Percentiles rank a stretch among this genome's conserved stretches.
phyloP scores from a whole-genome alignment of 2,329 filamentous ascomycete genomes.

The Botrytis medusae region DNA sequence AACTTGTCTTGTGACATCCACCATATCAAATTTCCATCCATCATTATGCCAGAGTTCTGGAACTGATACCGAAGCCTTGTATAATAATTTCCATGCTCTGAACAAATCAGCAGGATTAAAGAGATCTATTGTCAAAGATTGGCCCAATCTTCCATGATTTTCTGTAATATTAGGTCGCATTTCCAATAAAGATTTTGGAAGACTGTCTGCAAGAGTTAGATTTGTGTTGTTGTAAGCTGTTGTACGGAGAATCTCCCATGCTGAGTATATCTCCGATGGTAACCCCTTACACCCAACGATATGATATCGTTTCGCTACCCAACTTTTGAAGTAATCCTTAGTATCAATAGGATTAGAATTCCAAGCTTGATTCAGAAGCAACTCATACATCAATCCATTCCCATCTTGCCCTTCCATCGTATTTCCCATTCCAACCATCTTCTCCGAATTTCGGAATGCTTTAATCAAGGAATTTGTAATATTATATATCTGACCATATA shows the following conservation, averaged over 20 bases:
- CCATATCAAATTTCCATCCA: slow-evolving; percentile 6
- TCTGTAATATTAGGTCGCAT: not conserved
- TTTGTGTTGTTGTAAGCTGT: slow-evolving; percentile 11
- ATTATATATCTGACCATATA: slow-evolving; percentile 52
- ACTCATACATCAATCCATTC: slow-evolving; percentile 53
- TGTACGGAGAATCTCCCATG: slow-evolving; percentile 48
- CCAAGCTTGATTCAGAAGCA: slow-evolving; percentile 54
- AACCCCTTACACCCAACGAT: slow-evolving; percentile 27
- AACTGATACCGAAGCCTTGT: not conserved
- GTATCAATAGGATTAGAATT: slow-evolving; percentile 46
- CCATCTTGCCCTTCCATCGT: slow-evolving; percentile 53
- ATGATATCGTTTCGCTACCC: slow-evolving; percentile 47
- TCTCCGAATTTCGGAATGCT: slow-evolving; percentile 44
- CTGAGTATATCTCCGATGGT: slow-evolving; percentile 42
- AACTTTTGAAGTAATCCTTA: slow-evolving; percentile 46
- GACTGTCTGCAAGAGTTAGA: not conserved
- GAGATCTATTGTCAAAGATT: not conserved
- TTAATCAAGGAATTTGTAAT: slow-evolving; percentile 49
- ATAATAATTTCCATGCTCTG: not conserved
- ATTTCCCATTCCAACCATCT: slow-evolving; percentile 49
- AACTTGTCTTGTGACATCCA: slow-evolving; percentile 5
- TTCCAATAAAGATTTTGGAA: not conserved
- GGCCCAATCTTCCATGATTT: not conserved
- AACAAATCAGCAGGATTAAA: not conserved
- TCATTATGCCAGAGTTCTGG: not conserved